Conservation (phyloP, 176 grass and related monocot genomes). For the Hyparrhenia diplandra region DNA sequence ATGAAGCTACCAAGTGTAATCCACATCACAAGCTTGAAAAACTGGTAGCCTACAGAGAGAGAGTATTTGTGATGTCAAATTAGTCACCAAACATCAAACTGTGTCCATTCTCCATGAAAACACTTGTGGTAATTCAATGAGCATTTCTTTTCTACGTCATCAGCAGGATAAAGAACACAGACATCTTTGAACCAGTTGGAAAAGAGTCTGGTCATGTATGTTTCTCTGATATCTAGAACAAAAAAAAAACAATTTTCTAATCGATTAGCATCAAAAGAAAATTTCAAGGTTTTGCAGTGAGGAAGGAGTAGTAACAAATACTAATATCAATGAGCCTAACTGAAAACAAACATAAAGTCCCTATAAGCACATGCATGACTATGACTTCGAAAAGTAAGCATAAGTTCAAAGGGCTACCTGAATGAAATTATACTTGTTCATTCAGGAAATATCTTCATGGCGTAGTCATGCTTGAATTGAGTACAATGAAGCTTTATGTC, state of each 20-base stretch:
- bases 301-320: not conserved
- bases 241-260: not conserved
- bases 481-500: not conserved
- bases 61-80: not conserved
- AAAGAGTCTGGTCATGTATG: too few relatives aligned
- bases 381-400: slow-evolving; percentile 16
- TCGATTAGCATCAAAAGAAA: slow-evolving; percentile 13
- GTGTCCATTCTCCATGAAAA: not conserved
- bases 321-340: not conserved
- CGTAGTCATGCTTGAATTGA: slow-evolving; percentile 9
- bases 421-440: slow-evolving; percentile 37
- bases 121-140: not conserved
- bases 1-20: not conserved
- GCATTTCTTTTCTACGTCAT: not conserved
- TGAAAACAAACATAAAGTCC: too few relatives aligned
- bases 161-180: not conserved
- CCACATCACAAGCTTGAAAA: not conserved
- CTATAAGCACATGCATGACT: slow-evolving; percentile 9
- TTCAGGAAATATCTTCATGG: slow-evolving; percentile 23
- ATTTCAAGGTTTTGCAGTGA: not conserved
- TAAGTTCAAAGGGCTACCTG: slow-evolving; percentile 18
- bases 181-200: not conserved
- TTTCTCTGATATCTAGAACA: not conserved
- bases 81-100: not conserved
- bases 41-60: not conserved